Conservation (phyloP, 495 filamentous ascomycete genomes). For the Cudoniella acicularis region DNA sequence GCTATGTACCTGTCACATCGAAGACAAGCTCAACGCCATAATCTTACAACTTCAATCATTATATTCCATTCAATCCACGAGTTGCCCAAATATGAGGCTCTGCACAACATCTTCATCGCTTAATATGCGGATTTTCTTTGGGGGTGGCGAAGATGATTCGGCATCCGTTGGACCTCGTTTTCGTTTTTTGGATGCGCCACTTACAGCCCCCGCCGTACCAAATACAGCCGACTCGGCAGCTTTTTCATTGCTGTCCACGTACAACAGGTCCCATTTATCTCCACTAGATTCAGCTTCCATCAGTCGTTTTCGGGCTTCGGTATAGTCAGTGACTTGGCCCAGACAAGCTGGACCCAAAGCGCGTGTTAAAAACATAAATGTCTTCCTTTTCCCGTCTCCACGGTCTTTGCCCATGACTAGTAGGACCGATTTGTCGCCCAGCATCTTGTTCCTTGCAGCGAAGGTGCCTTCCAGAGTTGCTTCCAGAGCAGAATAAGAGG, state of each 20-base stretch:
- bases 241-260: slow-evolving; percentile 63
- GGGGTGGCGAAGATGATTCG: slow-evolving; percentile 23
- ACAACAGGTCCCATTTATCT: slow-evolving; percentile 70
- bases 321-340: slow-evolving; percentile 57
- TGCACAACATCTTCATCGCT: slow-evolving; percentile 89
- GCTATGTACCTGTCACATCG: too few relatives aligned
- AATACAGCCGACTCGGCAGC: slow-evolving; percentile 44
- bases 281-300: slow-evolving; percentile 44
- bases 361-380: slow-evolving; percentile 67
- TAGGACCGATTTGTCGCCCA: slow-evolving; percentile 66
- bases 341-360: slow-evolving; percentile 70
- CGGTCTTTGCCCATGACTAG: slow-evolving; percentile 70
- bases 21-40: too few relatives aligned
- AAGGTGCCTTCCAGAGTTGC: slow-evolving; percentile 56
- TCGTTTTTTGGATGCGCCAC: slow-evolving; percentile 38
- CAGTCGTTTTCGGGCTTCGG: slow-evolving; percentile 56
- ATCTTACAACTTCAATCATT: background rate
- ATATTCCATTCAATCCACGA: slow-evolving; percentile 48
- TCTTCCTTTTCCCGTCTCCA: slow-evolving; percentile 52
- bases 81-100: slow-evolving; percentile 80
- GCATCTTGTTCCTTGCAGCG: slow-evolving; percentile 51
- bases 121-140: slow-evolving; percentile 45
- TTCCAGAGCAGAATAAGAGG: slow-evolving; percentile 51
- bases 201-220: slow-evolving; percentile 20
- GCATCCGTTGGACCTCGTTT: slow-evolving; percentile 37